These are phyloP conservation scores for Croton laevigatus DNA, from an alignment of 441 rosid genomes.

Conservation along the genomic window DNA sequence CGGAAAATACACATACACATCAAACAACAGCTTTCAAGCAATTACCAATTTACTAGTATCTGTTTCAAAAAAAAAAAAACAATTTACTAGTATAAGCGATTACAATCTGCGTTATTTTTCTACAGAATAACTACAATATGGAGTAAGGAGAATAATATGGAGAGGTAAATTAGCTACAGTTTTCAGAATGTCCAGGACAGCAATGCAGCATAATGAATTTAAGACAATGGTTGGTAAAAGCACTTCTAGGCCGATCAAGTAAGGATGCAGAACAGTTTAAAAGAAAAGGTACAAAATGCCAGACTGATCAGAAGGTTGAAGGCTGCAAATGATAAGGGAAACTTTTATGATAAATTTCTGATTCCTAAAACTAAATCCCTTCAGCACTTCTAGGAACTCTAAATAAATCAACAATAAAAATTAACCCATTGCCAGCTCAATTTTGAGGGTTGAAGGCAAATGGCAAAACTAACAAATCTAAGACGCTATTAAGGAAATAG, in stretches of 20 bases:
- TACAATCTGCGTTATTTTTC: no score
- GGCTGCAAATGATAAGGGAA: background rate
- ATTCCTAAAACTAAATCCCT: background rate
- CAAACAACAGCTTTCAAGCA: background rate
- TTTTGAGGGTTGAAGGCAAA: background rate
- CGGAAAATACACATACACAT: constrained; percentile 2
- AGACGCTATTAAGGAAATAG: background rate
- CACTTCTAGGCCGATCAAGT: no score
- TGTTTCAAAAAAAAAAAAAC: background rate
- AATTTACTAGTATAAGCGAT: background rate
- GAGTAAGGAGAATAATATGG: background rate
- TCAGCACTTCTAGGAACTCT: background rate
- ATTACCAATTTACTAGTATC: background rate
- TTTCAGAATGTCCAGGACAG: background rate
- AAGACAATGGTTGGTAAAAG: background rate
- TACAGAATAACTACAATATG: background rate
- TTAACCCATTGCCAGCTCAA: background rate
- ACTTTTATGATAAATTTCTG: background rate
- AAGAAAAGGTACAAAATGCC: background rate
- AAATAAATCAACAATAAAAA: background rate
- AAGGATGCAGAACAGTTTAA: background rate
- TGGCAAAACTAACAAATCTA: no score
- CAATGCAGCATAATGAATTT: background rate
- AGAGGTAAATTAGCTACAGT: background rate
- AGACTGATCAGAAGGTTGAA: background rate